Percentiles rank a stretch among this genome's conserved stretches.
Evolutionary conservation across 2,329 filamentous ascomycete genomes (phyloP).

Genomic region (Blastomyces emzantsi): DNA sequence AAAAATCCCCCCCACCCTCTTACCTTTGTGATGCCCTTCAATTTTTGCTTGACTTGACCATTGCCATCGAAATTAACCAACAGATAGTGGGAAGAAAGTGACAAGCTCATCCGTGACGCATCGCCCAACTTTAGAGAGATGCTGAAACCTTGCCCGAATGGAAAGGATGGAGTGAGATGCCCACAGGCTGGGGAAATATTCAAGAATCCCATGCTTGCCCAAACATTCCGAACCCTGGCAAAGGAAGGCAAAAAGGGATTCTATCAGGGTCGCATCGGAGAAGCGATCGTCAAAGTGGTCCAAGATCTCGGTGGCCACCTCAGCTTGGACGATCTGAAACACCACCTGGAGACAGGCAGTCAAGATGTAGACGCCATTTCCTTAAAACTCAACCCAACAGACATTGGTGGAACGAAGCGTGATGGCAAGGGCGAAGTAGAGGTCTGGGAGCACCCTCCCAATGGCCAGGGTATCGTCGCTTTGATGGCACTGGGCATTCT

Average conservation of each 20-base stretch:
- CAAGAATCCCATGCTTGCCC: constrained; percentile 70
- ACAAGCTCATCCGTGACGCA: constrained; percentile 55
- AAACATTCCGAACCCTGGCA: constrained; percentile 71
- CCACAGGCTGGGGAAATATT: constrained; percentile 79
- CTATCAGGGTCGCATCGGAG: constrained; percentile 74
- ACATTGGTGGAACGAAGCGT: constrained; percentile 41
- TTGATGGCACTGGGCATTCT: constrained; percentile 90
- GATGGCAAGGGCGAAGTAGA: constrained; percentile 51
- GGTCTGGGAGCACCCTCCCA: constrained; percentile 94
- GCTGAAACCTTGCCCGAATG: constrained; percentile 65
- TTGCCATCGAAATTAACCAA: constrained; percentile 9
- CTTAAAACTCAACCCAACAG: constrained; percentile 63
- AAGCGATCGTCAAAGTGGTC: constrained; percentile 70
- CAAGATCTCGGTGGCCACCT: constrained; percentile 67
- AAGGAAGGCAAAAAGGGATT: constrained; percentile 81
- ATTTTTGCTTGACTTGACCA: neutral
- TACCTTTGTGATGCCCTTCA: neutral
- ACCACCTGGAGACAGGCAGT: constrained; percentile 63
- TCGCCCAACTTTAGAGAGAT: constrained; percentile 84
- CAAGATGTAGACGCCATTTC: constrained; percentile 82
- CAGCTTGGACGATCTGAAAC: constrained; percentile 66
- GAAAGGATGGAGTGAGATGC: constrained; percentile 60
- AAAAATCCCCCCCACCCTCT: neutral
- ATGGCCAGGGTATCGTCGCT: constrained; percentile 91
- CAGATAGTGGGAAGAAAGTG: constrained; percentile 60